Conservation (phyloP, 1,139 yeast genomes). For the Geotrichum citri-aurantii region DNA sequence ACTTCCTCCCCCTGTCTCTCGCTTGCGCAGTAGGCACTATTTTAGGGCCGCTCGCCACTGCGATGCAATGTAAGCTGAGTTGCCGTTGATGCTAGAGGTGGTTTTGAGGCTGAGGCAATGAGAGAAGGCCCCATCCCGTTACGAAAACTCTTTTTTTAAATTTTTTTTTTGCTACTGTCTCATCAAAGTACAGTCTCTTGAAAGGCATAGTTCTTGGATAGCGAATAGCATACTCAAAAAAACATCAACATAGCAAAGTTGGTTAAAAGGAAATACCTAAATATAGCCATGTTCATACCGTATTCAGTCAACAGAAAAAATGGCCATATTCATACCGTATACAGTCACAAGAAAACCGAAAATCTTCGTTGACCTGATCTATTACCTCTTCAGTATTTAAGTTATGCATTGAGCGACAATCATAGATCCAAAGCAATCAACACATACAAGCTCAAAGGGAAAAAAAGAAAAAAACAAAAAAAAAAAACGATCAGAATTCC, state of each 20-base stretch:
- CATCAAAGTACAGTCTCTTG: too few species aligned
- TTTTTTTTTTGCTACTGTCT: too few species aligned
- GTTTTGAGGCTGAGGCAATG: not conserved
- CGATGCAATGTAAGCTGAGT: not conserved
- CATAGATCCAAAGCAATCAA: not conserved
- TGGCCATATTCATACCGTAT: not conserved
- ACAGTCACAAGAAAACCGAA: too few species aligned
- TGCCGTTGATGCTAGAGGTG: not conserved
- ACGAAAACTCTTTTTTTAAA: too few species aligned
- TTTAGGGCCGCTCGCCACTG: not conserved
- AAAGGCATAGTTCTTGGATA: too few species aligned
- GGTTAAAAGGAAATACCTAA: too few species aligned
- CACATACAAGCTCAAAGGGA: too few species aligned
- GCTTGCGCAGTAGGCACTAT: not conserved
- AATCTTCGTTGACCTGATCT: not conserved
- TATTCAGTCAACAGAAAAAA: not conserved
- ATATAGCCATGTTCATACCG: not conserved
- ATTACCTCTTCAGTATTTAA: not conserved
- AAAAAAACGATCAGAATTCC: not conserved
- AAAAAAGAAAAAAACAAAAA: not conserved
- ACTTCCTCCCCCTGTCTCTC: not conserved
- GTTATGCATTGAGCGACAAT: not conserved
- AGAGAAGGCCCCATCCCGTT: too few species aligned
- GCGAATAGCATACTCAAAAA: too few species aligned
- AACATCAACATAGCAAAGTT: too few species aligned